Conservation (phyloP, 192 early-diverging fungal genomes). For the Thamnidium elegans region DNA sequence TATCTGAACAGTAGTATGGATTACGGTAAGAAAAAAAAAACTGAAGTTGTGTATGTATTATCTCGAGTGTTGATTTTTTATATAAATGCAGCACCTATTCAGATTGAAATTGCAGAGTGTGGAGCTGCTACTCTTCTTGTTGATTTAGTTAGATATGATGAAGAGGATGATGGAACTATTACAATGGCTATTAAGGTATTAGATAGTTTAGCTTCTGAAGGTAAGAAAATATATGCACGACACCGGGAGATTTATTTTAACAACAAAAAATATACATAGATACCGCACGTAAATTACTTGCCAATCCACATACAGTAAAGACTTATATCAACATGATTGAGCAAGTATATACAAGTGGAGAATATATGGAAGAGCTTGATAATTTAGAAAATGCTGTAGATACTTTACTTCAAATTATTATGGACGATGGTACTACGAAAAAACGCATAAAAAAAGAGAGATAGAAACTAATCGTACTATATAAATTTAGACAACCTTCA, state of each 20-base stretch:
- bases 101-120: slow-evolving; percentile 29
- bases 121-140: slow-evolving; percentile 14
- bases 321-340: slow-evolving; percentile 21
- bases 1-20: slow-evolving; percentile 51
- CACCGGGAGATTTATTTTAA: too few species aligned
- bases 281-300: neutral
- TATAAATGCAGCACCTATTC: slow-evolving; percentile 37
- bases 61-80: neutral
- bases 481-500: slow-evolving; percentile 46
- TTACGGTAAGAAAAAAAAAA: slow-evolving; percentile 45
- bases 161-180: slow-evolving; percentile 18
- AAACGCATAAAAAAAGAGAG: neutral
- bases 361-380: slow-evolving; percentile 30
- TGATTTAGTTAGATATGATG: slow-evolving; percentile 20
- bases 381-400: slow-evolving; percentile 35
- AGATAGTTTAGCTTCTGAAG: slow-evolving; percentile 21
- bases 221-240: neutral
- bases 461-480: neutral
- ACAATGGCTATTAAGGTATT: slow-evolving; percentile 24
- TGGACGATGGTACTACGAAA: slow-evolving; percentile 36
- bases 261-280: neutral
- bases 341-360: slow-evolving; percentile 15
- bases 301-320: slow-evolving; percentile 2
- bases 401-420: slow-evolving; percentile 31
- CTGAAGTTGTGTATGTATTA: neutral